phyloP scores from a whole-genome alignment of 495 filamentous ascomycete genomes.

The Elasticomyces elasticus region DNA sequence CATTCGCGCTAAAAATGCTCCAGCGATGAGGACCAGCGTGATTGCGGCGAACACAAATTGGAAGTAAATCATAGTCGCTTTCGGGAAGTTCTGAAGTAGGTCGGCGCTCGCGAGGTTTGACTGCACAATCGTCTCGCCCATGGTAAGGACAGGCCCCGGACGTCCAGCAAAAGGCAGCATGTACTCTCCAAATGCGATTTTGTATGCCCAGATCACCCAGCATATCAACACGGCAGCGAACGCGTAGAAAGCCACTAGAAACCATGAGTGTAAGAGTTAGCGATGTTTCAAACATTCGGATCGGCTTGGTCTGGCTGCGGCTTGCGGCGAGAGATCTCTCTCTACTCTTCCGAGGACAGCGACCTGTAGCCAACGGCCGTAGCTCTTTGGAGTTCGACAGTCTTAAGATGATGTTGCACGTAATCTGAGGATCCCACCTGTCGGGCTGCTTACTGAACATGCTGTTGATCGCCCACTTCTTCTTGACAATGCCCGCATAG shows the following conservation, averaged over 20 bases:
- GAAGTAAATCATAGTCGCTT: slow-evolving; percentile 51
- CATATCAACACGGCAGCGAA: slow-evolving; percentile 44
- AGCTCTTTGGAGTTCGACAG: too few relatives aligned
- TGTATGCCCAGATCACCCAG: slow-evolving; percentile 50
- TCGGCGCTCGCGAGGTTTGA: slow-evolving; percentile 37
- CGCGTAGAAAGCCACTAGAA: slow-evolving; percentile 50
- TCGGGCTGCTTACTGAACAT: too few relatives aligned
- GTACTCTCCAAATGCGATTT: slow-evolving; percentile 42
- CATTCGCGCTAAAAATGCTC: slow-evolving; percentile 43
- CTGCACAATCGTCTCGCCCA: slow-evolving; percentile 39
- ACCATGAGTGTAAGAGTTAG: too few relatives aligned
- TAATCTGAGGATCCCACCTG: too few relatives aligned
- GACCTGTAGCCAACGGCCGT: too few relatives aligned
- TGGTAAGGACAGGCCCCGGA: slow-evolving; percentile 41
- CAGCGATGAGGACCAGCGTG: slow-evolving; percentile 44
- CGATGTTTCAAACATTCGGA: too few relatives aligned
- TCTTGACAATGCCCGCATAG: slow-evolving; percentile 47
- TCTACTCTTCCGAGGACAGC: too few relatives aligned
- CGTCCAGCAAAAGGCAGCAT: slow-evolving; percentile 44
- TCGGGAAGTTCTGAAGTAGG: slow-evolving; percentile 35
- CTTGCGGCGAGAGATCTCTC: too few relatives aligned
- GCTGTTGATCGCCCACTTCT: slow-evolving; percentile 48
- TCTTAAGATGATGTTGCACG: too few relatives aligned
- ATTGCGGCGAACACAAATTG: slow-evolving; percentile 53
- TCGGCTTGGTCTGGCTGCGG: too few relatives aligned